A percentile compares a stretch with the other conserved stretches of the same genome.
These are phyloP conservation scores for bread wheat (Triticum aestivum) DNA, from an alignment of 176 grass and related monocot species.

Conservation along the genomic window DNA sequence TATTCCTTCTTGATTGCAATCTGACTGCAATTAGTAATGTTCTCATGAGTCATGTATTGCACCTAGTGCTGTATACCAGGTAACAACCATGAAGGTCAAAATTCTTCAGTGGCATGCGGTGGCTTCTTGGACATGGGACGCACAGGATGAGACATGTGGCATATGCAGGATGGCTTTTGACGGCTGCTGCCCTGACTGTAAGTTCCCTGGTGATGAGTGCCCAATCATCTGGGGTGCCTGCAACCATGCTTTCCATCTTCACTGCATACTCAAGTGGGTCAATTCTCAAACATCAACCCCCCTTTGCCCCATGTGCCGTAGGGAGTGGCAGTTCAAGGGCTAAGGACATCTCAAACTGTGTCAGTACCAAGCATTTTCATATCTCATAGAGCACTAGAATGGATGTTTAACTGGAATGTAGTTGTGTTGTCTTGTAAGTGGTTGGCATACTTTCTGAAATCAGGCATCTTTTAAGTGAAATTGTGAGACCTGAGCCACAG, in stretches of 20 bases:
- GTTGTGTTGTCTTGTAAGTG: background rate
- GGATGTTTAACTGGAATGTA: background rate
- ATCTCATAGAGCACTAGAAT: constrained; percentile 9
- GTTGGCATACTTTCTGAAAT: constrained; percentile 10
- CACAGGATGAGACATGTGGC: constrained; percentile 74
- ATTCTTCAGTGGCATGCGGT: constrained; percentile 82
- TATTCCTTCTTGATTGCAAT: background rate
- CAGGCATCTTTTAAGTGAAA: background rate
- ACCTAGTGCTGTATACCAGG: background rate
- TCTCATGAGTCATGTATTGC: background rate
- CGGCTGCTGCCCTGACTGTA: constrained; percentile 83
- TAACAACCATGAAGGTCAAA: constrained; percentile 67
- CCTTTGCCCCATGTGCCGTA: constrained; percentile 85
- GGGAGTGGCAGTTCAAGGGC: constrained; percentile 89
- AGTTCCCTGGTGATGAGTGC: constrained; percentile 87
- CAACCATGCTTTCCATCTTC: constrained; percentile 79
- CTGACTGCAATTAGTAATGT: background rate
- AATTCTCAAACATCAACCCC: constrained; percentile 73
- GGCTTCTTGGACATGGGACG: constrained; percentile 89
- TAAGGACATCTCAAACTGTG: constrained; percentile 19
- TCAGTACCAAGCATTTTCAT: background rate
- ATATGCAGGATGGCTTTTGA: constrained; percentile 93
- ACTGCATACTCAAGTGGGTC: constrained; percentile 91
- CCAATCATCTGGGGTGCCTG: constrained; percentile 74
- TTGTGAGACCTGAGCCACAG: background rate